Evolutionary conservation across 1,284 basidiomycete species (phyloP).

Genomic region (Veloboletus limbatus): DNA sequence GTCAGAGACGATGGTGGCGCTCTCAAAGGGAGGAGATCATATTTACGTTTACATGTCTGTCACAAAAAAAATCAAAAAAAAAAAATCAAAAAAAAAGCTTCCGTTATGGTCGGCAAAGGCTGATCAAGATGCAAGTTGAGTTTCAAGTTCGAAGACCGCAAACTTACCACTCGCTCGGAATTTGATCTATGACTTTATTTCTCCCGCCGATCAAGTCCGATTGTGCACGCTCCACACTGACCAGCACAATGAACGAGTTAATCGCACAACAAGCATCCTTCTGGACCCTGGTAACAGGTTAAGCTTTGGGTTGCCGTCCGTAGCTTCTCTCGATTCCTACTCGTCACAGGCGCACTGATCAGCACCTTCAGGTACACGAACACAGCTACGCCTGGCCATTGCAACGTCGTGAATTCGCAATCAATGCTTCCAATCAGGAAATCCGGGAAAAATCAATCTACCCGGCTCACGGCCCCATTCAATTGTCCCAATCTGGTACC

Average conservation of each 20-base stretch:
- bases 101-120: slow-evolving; percentile 34
- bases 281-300: slow-evolving; percentile 25
- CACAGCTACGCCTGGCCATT: no score
- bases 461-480: slow-evolving; percentile 10
- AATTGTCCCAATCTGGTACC: slow-evolving; percentile 24
- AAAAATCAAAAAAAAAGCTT: slow-evolving; percentile 20
- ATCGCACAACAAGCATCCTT: slow-evolving; percentile 8
- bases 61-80: slow-evolving; percentile 20
- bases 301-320: slow-evolving; percentile 12
- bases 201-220: slow-evolving; percentile 37
- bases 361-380: slow-evolving; percentile 10
- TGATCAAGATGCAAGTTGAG: slow-evolving; percentile 31
- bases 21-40: not conserved
- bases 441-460: slow-evolving; percentile 10
- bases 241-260: slow-evolving; percentile 23
- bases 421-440: not conserved
- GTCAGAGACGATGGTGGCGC: slow-evolving; percentile 9
- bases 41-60: slow-evolving; percentile 23
- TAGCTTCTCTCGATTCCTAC: slow-evolving; percentile 13
- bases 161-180: slow-evolving; percentile 28
- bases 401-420: no score
- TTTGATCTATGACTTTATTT: slow-evolving; percentile 36
- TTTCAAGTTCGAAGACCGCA: slow-evolving; percentile 35
- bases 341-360: not conserved
- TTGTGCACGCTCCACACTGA: slow-evolving; percentile 21